These are phyloP conservation scores for Paecilomyces fulvus DNA, from an alignment of 2,329 filamentous ascomycete genomes.

Conservation along the genomic window DNA sequence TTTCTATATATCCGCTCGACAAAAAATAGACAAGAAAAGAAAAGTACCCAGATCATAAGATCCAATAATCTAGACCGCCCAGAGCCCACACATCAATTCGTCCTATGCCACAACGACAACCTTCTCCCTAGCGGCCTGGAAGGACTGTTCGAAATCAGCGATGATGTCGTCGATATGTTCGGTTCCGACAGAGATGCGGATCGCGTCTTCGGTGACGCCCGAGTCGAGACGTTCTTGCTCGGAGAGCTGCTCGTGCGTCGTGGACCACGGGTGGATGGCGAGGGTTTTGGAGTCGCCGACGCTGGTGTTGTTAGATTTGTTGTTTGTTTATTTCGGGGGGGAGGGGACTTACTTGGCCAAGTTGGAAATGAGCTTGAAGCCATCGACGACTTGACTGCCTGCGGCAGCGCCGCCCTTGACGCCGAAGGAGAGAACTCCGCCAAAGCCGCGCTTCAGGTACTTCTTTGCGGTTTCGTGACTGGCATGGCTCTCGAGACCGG, in stretches of 20 bases:
- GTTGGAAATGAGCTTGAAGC: conserved; percentile 91
- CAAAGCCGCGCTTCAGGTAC: conserved; percentile 76
- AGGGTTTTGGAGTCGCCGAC: conserved; percentile 93
- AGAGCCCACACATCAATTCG: no score
- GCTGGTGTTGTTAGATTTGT: background rate
- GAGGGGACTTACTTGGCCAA: conserved; percentile 62
- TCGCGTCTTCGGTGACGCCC: conserved; percentile 80
- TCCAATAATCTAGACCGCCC: background rate
- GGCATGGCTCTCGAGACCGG: conserved; percentile 72
- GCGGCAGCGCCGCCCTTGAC: conserved; percentile 81
- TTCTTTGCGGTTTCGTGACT: conserved; percentile 75
- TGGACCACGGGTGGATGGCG: conserved; percentile 91
- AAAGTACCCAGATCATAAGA: no score
- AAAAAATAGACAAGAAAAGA: background rate
- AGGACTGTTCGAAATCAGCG: conserved; percentile 87
- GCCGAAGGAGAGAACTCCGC: conserved; percentile 87
- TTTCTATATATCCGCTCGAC: background rate
- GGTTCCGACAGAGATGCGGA: conserved; percentile 89
- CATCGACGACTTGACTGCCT: conserved; percentile 82
- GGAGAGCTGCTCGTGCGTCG: conserved; percentile 84
- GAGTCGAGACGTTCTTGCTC: conserved; percentile 72
- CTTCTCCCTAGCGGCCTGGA: conserved; percentile 46
- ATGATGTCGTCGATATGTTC: conserved; percentile 98
- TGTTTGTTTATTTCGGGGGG: background rate
- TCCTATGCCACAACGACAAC: conserved; percentile 3